Conservation (phyloP, 2,329 filamentous ascomycete genomes). For the Grosmannia clavigera region DNA sequence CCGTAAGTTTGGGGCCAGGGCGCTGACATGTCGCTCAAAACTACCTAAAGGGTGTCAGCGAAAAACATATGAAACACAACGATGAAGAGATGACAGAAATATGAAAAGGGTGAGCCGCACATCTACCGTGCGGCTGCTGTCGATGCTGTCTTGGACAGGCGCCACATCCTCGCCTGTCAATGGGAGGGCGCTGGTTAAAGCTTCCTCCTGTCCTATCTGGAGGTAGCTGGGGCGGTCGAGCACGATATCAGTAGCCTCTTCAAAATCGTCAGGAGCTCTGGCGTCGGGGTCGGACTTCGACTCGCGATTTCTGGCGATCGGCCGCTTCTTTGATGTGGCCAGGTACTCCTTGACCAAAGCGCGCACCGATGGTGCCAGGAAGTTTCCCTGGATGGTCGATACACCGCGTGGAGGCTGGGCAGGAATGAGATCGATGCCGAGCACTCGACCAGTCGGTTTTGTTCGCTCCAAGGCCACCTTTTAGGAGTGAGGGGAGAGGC, state of each 20-base stretch:
- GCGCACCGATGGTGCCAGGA: slow-evolving; percentile 64
- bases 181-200: neutral
- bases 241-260: slow-evolving; percentile 16
- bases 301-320: neutral
- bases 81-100: neutral
- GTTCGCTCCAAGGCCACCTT: slow-evolving; percentile 74
- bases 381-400: slow-evolving; percentile 92
- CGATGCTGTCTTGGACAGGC: slow-evolving; percentile 21
- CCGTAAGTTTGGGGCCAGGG: slow-evolving; percentile 77
- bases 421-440: slow-evolving; percentile 91
- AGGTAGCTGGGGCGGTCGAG: slow-evolving; percentile 46
- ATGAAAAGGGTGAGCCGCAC: slow-evolving; percentile 22
- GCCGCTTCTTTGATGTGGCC: slow-evolving; percentile 13
- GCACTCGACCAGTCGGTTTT: slow-evolving; percentile 60
- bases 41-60: slow-evolving; percentile 42
- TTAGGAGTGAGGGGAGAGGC: neutral
- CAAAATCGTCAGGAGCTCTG: neutral
- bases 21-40: slow-evolving; percentile 98
- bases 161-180: slow-evolving; percentile 14
- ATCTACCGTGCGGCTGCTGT: slow-evolving; percentile 55
- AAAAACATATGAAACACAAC: neutral
- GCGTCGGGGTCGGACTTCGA: neutral
- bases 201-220: slow-evolving; percentile 45
- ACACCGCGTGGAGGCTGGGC: slow-evolving; percentile 83
- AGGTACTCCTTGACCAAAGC: slow-evolving; percentile 67